Base-by-base conservation (phyloP, 345 rosid genomes). In the Atalantia buxifolia region DNA sequence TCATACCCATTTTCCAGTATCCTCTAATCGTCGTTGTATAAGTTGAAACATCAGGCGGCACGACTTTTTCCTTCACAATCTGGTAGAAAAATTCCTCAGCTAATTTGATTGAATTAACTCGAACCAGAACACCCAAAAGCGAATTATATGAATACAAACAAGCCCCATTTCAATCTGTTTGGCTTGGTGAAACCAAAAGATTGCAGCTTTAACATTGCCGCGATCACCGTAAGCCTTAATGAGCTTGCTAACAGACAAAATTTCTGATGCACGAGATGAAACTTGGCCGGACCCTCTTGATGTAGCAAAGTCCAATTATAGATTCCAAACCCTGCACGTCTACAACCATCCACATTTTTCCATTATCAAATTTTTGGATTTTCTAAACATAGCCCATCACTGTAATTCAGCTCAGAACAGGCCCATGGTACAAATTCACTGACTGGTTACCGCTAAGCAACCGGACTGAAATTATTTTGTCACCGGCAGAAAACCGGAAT, bases 11-110 rank as follows among this genome's bases (percentile, higher is more conserved):
- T 66, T 83, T 87, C 25, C 82, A 81, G 9, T 71, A 75, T 4
- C 85, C 87, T 19, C 75, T 79, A 1, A 85, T 87, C 88, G 85
- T 78, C 27, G 73, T 78, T 1, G 88, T 76, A 66, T 83, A 83
- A 25, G 86, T 77, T 14, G 85, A 83, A 25, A 65, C 84, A 56
- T 87, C 87, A 28, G 85, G 85, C n/a, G 16, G 72, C 66, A 83
- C 78, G 4, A 60, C 38, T 27, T 66, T 77, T 63, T 68, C 68
- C 61, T 75, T 53, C 71, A 78, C 62, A 36, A 81, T 81, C 64
- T 78, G 76, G 57, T 82, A 40, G 42, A 87, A 87, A 72, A 83
- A 13, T 1, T 79, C 33, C 69, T 48, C 65, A 6, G 84, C 85
- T 12, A 85, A 74, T 18, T 35, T 53, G 1, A 82, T 80, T 78